Evolutionary conservation across 2,329 filamentous ascomycete genomes (phyloP).

Genomic region (Fusarium udum): DNA sequence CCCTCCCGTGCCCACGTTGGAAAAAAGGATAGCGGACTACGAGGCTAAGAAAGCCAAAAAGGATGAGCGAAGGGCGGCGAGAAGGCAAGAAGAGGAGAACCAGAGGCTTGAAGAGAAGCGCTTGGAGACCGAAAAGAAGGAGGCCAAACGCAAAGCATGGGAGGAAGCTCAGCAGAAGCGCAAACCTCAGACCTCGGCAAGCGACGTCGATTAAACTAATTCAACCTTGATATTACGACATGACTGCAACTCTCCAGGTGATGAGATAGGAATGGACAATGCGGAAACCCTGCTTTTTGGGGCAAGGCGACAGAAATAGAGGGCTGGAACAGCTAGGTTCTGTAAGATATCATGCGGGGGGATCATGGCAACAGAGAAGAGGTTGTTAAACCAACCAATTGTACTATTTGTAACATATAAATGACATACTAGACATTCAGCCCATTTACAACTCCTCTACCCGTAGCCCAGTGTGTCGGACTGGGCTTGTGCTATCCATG

Average conservation of each 20-base stretch:
- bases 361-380: slow-evolving; percentile 22
- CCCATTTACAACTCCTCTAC: slow-evolving; percentile 15
- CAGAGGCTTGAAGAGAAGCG: slow-evolving; percentile 42
- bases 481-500: neutral
- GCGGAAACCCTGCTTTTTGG: neutral
- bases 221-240: slow-evolving; percentile 3
- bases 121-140: slow-evolving; percentile 36
- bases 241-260: neutral
- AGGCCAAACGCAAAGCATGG: slow-evolving; percentile 38
- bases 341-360: slow-evolving; percentile 35
- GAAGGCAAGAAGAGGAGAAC: slow-evolving; percentile 40
- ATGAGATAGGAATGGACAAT: slow-evolving; percentile 1
- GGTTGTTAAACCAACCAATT: slow-evolving; percentile 29
- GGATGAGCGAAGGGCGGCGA: slow-evolving; percentile 59
- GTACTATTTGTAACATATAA: slow-evolving; percentile 40
- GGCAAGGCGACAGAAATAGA: neutral
- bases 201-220: slow-evolving; percentile 24
- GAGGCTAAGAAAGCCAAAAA: slow-evolving; percentile 67
- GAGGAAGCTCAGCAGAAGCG: slow-evolving; percentile 34
- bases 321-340: slow-evolving; percentile 2
- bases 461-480: neutral
- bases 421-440: slow-evolving; percentile 28
- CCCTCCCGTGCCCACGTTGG: slow-evolving; percentile 70
- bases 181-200: slow-evolving; percentile 24
- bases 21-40: slow-evolving; percentile 66